Evolutionary conservation across 106 monocot species (phyloP).

Genomic region (Agapanthus africanus): DNA sequence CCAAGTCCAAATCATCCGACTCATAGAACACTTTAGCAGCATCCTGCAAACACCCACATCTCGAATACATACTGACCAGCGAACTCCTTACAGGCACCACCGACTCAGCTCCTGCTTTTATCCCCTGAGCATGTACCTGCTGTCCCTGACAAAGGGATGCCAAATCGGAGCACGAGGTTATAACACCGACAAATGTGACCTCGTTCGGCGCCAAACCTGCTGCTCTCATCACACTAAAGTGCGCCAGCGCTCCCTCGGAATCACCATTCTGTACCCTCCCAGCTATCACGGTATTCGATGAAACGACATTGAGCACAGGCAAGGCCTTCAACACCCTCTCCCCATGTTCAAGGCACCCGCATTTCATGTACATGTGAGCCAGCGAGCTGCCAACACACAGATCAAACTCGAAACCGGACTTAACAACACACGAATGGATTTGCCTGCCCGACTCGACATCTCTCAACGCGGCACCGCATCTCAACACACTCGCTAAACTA

Average conservation of each 20-base stretch:
- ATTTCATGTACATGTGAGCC: conserved; percentile 84
- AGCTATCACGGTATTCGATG: conserved; percentile 66
- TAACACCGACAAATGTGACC: conserved; percentile 49
- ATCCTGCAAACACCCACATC: conserved; percentile 55
- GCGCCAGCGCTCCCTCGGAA: conserved; percentile 42
- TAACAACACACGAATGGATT: conserved; percentile 40
- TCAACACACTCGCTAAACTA: conserved; percentile 44
- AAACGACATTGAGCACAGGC: conserved; percentile 41
- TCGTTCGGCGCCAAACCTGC: conserved; percentile 39
- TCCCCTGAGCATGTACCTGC: conserved; percentile 52
- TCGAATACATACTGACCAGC: conserved; percentile 80
- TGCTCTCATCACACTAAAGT: conserved; percentile 50
- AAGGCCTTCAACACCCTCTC: conserved; percentile 44
- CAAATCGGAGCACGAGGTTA: conserved; percentile 65
- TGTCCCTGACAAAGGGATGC: conserved; percentile 51
- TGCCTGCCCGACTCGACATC: conserved; percentile 33
- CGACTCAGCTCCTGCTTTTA: conserved; percentile 38
- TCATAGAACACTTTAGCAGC: conserved; percentile 29
- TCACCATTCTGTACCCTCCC: conserved; percentile 74
- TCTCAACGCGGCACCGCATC: conserved; percentile 51
- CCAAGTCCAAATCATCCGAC: conserved; percentile 22
- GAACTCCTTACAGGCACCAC: conserved; percentile 44
- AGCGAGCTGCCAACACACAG: conserved; percentile 69
- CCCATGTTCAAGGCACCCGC: conserved; percentile 37
- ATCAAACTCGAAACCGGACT: conserved; percentile 38